Evolutionary conservation across 106 monocot species (phyloP).

Genomic region (Allium cepa): DNA sequence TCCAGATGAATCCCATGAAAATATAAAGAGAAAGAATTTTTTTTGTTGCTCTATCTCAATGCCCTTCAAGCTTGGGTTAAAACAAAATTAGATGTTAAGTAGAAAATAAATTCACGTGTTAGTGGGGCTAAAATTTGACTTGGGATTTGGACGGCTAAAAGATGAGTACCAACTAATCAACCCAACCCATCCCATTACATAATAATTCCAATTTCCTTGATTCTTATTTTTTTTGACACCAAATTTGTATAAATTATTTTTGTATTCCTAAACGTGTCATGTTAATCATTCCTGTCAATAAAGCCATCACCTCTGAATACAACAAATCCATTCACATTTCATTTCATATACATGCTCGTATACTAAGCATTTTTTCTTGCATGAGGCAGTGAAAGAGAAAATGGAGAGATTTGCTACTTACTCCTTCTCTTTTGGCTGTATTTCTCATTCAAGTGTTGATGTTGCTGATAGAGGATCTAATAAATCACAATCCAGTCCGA

Average conservation of each 20-base stretch:
- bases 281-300: constrained; percentile 30
- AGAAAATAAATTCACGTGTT: too few relatives aligned
- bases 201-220: neutral
- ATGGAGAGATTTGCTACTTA: constrained; percentile 56
- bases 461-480: constrained; percentile 27
- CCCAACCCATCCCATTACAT: constrained; percentile 11
- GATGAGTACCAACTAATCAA: constrained; percentile 23
- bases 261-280: neutral
- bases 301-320: constrained; percentile 31
- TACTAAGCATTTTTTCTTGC: neutral
- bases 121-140: constrained; percentile 3
- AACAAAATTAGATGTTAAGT: too few relatives aligned
- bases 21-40: too few relatives aligned
- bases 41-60: too few relatives aligned
- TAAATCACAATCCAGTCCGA: constrained; percentile 22
- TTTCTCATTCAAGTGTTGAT: constrained; percentile 60
- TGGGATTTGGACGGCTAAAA: constrained; percentile 2
- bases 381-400: constrained; percentile 15
- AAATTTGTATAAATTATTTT: constrained; percentile 12
- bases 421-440: constrained; percentile 70
- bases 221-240: constrained; percentile 13
- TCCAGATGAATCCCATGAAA: too few relatives aligned
- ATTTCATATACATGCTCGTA: constrained; percentile 3
- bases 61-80: too few relatives aligned
- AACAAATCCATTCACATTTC: constrained; percentile 18